Conservation (phyloP, 208 protist genomes). For the Acanthamoeba royreba region DNA sequence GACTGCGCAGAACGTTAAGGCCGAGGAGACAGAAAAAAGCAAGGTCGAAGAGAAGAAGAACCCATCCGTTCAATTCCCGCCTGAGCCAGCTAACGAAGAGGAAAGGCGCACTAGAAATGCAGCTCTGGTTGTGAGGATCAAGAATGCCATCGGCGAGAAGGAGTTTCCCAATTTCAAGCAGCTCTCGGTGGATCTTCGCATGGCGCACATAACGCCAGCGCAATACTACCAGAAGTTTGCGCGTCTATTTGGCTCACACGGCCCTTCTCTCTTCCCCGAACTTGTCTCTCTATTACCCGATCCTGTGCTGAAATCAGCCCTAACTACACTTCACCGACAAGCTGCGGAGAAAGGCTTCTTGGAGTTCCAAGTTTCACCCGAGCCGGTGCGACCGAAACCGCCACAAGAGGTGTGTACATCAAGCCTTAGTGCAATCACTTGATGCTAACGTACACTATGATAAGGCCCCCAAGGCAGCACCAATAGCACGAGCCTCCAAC, state of each 20-base stretch:
- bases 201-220: not conserved
- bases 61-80: not conserved
- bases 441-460: too few relatives aligned
- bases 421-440: too few relatives aligned
- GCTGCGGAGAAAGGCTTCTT: not conserved
- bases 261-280: not conserved
- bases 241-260: not conserved
- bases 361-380: not conserved
- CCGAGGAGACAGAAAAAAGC: not conserved
- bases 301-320: not conserved
- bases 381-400: not conserved
- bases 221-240: constrained; percentile 8
- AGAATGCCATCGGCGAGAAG: not conserved
- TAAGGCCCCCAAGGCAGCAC: not conserved
- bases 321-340: not conserved
- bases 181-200: not conserved
- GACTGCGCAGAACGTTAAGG: not conserved
- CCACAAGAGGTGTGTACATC: not conserved
- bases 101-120: not conserved
- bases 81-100: not conserved
- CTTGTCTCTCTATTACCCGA: not conserved
- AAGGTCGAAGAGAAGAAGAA: not conserved
- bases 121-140: not conserved
- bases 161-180: constrained; percentile 25
- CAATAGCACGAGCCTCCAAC: not conserved